Evolutionary conservation across 202 grass and related monocot species (phyloP), one percentile per base, ranked within the genome.

Genomic region (Hordeum pubiflorum): DNA sequence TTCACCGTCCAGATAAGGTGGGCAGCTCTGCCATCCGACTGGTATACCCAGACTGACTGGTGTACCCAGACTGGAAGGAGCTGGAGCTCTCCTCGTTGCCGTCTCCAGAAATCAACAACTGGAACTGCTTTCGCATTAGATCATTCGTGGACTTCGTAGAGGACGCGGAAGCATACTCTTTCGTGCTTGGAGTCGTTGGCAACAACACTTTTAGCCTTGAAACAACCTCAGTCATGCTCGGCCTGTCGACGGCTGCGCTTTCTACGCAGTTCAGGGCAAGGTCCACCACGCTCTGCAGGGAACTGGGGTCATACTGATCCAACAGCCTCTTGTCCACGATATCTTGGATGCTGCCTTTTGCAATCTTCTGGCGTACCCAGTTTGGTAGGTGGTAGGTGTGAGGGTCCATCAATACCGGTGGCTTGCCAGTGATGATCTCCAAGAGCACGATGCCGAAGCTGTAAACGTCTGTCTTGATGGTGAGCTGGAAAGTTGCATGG

Each of bases 351-450:
- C 78, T 39, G 9, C 77, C 77, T 1, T 3, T 56, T 1, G 50
- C 52, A 14, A 81, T 57, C 52, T 70, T 81, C n/a, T 81, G 78
- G 3, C 65, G 34, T 17, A 81, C 78, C 78, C 78, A 81, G 2
- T 81, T 70, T 14, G 78, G 78, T n/a, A 81, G 10, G 54, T 75
- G 77, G 8, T 67, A 5, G 0, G 77, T 55, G 54, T 79, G 12
- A 6, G 77, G 43, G 20, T 79, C 44, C n/a, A 55, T 66, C 9
- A 38, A 38, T 66, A 79, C 77, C 0, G 77, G 43, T 12, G 77
- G 20, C 4, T 68, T 20, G 5, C 62, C 77, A 9, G 77, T 79
- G 44, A 79, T 23, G 52, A 81, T 58, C 34, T 81, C 78, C 22
- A 81, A 31, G 0, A 81, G 52, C 22, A 81, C 78, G 0, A 71